Evolutionary conservation across 495 filamentous ascomycete species (phyloP).

Genomic region (Margaritispora aquatica): DNA sequence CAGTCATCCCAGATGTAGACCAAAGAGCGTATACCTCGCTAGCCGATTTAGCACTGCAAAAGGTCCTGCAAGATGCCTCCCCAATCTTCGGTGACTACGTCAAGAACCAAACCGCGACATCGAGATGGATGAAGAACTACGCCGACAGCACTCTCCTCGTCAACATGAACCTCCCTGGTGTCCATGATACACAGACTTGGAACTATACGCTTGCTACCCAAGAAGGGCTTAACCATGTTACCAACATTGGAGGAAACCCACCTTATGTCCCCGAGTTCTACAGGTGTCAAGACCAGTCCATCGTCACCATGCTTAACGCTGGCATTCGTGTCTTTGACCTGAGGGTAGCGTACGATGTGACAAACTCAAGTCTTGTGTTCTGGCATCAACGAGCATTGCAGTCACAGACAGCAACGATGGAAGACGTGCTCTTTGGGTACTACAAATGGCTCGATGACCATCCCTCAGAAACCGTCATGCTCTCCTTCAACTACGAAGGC

Average conservation of each 20-base stretch:
- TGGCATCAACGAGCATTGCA: slow-evolving; percentile 42
- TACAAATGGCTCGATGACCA: slow-evolving; percentile 37
- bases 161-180: slow-evolving; percentile 45
- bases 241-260: slow-evolving; percentile 30
- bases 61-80: slow-evolving; percentile 35
- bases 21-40: slow-evolving; percentile 15
- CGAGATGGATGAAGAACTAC: slow-evolving; percentile 41
- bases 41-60: slow-evolving; percentile 33
- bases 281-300: slow-evolving; percentile 35
- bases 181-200: slow-evolving; percentile 50
- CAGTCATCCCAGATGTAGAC: not conserved
- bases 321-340: slow-evolving; percentile 49
- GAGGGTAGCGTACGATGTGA: slow-evolving; percentile 40
- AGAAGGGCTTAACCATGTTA: slow-evolving; percentile 31
- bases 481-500: slow-evolving; percentile 38
- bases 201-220: slow-evolving; percentile 43
- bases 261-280: slow-evolving; percentile 28
- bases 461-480: slow-evolving; percentile 29
- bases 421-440: slow-evolving; percentile 43
- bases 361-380: slow-evolving; percentile 38
- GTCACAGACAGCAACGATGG: slow-evolving; percentile 36
- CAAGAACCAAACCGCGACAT: slow-evolving; percentile 18
- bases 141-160: slow-evolving; percentile 37
- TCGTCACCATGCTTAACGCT: slow-evolving; percentile 34
- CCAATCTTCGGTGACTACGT: slow-evolving; percentile 36